Conservation (phyloP, 1,284 basidiomycete genomes). For the Ceratobasidium sp. region DNA sequence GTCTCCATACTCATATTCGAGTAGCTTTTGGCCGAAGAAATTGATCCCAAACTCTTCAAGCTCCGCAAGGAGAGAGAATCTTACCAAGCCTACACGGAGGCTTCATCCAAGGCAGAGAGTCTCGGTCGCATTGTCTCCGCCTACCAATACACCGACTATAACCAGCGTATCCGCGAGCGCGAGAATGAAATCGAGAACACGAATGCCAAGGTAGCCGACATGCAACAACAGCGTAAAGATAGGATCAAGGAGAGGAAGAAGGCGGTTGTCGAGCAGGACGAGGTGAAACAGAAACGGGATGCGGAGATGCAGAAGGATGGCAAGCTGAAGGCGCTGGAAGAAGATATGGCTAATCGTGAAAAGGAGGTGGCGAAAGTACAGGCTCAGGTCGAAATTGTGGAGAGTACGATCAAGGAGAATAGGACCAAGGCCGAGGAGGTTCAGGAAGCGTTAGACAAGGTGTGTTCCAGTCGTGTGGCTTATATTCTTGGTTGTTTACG, state of each 20-base stretch:
- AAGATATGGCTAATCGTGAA: conserved; percentile 82
- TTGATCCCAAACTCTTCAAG: conserved; percentile 93
- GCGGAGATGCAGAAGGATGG: conserved; percentile 81
- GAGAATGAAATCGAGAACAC: conserved; percentile 49
- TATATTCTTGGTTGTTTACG: no score
- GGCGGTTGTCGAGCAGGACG: conserved; percentile 65
- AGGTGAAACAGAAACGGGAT: conserved; percentile 74
- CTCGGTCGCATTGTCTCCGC: conserved; percentile 89
- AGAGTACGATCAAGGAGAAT: conserved; percentile 84
- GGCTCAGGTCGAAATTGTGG: conserved; percentile 89
- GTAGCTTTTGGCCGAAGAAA: conserved; percentile 86
- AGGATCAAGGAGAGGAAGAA: conserved; percentile 62
- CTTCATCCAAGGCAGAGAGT: conserved; percentile 89
- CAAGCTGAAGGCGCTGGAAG: conserved; percentile 82
- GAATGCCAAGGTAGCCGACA: conserved; percentile 56
- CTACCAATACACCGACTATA: conserved; percentile 84
- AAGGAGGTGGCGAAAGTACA: conserved; percentile 89
- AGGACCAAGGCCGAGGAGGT: conserved; percentile 71
- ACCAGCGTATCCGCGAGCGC: conserved; percentile 68
- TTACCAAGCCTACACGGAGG: conserved; percentile 93
- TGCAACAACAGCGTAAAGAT: conserved; percentile 61
- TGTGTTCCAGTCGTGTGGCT: conserved; percentile 57
- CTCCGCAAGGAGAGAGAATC: conserved; percentile 91
- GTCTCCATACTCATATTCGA: conserved; percentile 5
- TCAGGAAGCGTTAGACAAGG: conserved; percentile 70